Evolutionary conservation across 371 early-diverging fungal genomes (phyloP), one percentile per base, ranked within the genome.

Genomic region (Neoconidiobolus thromboides): DNA sequence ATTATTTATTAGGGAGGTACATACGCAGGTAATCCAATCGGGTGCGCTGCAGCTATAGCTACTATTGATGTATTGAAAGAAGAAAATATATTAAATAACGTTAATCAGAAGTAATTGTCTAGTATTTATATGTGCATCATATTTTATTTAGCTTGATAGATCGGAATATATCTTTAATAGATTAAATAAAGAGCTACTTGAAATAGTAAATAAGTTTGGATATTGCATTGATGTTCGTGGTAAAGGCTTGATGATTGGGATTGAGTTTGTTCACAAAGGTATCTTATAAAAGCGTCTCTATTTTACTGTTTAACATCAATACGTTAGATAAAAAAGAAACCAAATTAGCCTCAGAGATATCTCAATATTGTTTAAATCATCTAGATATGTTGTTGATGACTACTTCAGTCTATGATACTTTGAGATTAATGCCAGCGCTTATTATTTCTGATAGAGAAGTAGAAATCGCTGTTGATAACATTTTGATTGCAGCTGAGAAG

Each of bases 221-320:
- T 67, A 73, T 12, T 65, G 63, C 7, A 67, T 66, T 10, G 74
- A 79, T 59, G 66, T 79, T 56, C 75, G 79, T 60, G 79, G 79
- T 56, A 63, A 71, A 15, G 79, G 79, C 55, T 60, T 79, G n/a
- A 76, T 79, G 76, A 72, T 77, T 65, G 79, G 79, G 60, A 64
- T 79, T 47, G 77, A 77, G 56, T 79, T 77, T 59, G 58, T 70
- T 64, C 67, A 69, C 41, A 48, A 14, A 55, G 52, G 39, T 7
- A n/a, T 26, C 0, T 2, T 37, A 5, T 5, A 14, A 5, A 6
- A 44, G 38, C 46, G 47, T 39, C 46, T 12, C 51, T 26, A 39
- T 9, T 39, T 7, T 48, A 2, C 36, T 4, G 6, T 5, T 15
- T 38, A 5, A 26, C 26, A 26, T 7, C 38, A 15, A 15, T 36